Evolutionary conservation across 768 basidiomycete species (phyloP).

Genomic region (Sporobolomyces pararoseus): DNA sequence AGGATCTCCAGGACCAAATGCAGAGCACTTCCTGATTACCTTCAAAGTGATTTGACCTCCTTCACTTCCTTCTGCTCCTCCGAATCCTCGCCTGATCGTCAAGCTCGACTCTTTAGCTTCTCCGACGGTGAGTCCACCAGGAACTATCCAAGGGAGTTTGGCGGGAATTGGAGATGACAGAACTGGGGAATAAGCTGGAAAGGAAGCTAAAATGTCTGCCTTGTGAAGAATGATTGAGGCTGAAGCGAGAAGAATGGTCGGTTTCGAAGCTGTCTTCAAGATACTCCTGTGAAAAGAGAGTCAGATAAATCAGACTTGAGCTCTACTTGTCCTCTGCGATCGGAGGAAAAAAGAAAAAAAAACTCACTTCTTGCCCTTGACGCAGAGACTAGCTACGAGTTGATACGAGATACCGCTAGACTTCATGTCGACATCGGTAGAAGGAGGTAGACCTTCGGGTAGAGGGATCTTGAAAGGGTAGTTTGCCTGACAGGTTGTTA

Average conservation of each 20-base stretch:
- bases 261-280: constrained; percentile 21
- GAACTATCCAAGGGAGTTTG: constrained; percentile 20
- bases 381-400: constrained; percentile 77
- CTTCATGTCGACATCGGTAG: constrained; percentile 66
- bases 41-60: constrained; percentile 26
- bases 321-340: neutral
- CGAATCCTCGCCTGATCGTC: neutral
- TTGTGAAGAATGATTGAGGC: constrained; percentile 33
- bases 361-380: constrained; percentile 75
- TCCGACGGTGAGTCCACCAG: constrained; percentile 14
- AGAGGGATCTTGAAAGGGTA: constrained; percentile 85
- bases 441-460: constrained; percentile 86
- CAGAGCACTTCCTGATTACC: constrained; percentile 6
- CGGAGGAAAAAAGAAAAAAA: neutral
- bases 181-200: constrained; percentile 26
- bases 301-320: too few species aligned
- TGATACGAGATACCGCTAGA: constrained; percentile 84
- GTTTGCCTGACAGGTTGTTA: constrained; percentile 62
- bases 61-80: neutral
- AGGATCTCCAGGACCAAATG: constrained; percentile 30
- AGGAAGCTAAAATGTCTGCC: constrained; percentile 31
- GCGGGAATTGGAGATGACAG: constrained; percentile 21
- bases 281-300: neutral
- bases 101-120: constrained; percentile 19
- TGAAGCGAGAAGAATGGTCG: constrained; percentile 5